Percentiles rank a stretch among this genome's conserved stretches.
Conservation (phyloP, 371 early-diverging fungal genomes). For the Haplosporangium sp. region DNA sequence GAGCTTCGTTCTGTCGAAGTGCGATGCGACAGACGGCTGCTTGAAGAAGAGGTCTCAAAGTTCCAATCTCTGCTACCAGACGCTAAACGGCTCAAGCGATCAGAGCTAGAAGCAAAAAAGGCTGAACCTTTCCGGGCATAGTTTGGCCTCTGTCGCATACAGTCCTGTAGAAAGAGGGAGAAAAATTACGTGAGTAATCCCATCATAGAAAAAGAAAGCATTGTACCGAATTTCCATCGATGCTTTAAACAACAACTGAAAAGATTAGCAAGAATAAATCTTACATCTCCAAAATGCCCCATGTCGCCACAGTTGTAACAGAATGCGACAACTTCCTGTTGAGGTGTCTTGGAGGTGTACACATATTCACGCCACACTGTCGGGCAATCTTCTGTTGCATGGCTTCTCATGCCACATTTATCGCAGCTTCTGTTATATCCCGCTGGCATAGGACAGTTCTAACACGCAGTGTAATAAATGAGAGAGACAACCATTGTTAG, state of each 20-base stretch:
- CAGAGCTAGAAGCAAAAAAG: neutral
- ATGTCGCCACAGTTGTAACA: conserved; percentile 45
- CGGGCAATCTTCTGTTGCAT: conserved; percentile 42
- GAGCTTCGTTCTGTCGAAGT: too few species aligned
- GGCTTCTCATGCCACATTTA: conserved; percentile 17
- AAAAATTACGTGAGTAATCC: too few species aligned
- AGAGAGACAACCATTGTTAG: too few species aligned
- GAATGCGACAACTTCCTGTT: conserved; percentile 8
- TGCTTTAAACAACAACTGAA: too few species aligned
- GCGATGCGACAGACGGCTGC: too few species aligned
- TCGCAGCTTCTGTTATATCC: conserved; percentile 19
- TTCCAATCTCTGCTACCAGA: too few species aligned
- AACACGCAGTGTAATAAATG: too few species aligned
- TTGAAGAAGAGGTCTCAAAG: too few species aligned
- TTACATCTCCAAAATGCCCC: conserved; percentile 49
- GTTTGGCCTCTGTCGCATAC: conserved; percentile 2
- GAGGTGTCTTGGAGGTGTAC: neutral
- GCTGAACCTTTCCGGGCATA: conserved; percentile 15
- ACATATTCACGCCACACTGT: conserved; percentile 47
- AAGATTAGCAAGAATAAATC: neutral
- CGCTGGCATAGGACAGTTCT: conserved; percentile 30
- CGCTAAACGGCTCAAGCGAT: too few species aligned
- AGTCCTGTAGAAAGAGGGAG: too few species aligned
- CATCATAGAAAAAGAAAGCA: too few species aligned
- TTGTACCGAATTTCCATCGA: too few species aligned